Evolutionary conservation across 225 moss, liverwort and hornwort genomes (phyloP).

Genomic region (Ulota crispa): DNA sequence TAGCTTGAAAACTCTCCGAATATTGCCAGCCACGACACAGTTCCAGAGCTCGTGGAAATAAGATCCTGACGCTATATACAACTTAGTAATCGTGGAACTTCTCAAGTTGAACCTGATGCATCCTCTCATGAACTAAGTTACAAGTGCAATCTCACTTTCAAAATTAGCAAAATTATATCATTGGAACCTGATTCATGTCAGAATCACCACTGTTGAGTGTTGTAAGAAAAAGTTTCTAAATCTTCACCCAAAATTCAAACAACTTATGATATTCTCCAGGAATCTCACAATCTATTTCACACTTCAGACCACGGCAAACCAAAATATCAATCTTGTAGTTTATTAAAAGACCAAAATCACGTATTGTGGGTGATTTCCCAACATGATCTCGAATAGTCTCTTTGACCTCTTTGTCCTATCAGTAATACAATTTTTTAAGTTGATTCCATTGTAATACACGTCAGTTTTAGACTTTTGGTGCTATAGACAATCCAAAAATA

Average conservation of each 20-base stretch:
- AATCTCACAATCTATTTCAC: background rate
- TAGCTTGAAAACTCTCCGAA: no score
- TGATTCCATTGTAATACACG: background rate
- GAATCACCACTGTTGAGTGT: background rate
- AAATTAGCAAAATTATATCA: background rate
- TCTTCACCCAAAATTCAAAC: background rate
- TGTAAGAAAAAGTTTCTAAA: background rate
- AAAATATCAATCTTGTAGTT: background rate
- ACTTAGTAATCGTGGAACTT: background rate
- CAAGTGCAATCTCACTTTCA: background rate
- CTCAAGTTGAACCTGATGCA: background rate
- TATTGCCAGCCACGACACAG: background rate
- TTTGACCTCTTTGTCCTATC: background rate
- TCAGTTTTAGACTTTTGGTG: background rate
- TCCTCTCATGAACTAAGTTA: background rate
- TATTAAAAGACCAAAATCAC: background rate
- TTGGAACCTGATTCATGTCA: background rate
- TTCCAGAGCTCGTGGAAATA: background rate
- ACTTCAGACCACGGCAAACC: background rate
- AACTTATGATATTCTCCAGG: background rate
- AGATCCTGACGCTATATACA: background rate
- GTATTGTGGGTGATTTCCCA: fast-evolving
- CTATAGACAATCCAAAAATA: no score
- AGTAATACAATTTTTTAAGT: background rate
- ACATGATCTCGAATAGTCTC: background rate